These are phyloP conservation scores for Crepidotus variabilis DNA, from an alignment of 768 basidiomycete species.

Conservation along the genomic window DNA sequence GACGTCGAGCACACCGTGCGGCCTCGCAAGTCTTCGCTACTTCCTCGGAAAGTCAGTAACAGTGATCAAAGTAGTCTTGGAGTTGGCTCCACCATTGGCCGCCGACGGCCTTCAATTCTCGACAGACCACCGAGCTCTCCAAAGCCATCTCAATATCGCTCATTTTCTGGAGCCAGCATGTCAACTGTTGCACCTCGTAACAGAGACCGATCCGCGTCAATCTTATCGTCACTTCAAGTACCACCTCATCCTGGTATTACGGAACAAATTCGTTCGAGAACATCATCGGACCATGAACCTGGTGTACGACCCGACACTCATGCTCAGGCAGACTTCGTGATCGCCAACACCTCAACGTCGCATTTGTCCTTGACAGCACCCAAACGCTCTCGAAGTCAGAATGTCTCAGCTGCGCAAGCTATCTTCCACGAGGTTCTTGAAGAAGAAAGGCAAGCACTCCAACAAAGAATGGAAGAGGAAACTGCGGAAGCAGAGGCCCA, in stretches of 20 bases:
- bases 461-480: constrained; percentile 52
- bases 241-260: constrained; percentile 15
- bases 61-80: constrained; percentile 23
- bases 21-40: constrained; percentile 36
- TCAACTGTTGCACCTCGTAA: constrained; percentile 4
- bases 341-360: constrained; percentile 30
- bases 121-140: constrained; percentile 17
- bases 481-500: constrained; percentile 37
- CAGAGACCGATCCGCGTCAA: constrained; percentile 32
- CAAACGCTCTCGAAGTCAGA: constrained; percentile 28
- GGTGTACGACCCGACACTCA: constrained; percentile 38
- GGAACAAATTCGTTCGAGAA: constrained; percentile 18
- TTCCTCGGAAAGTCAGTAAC: constrained; percentile 35
- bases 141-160: constrained; percentile 17
- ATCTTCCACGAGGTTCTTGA: constrained; percentile 66
- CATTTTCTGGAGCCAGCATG: constrained; percentile 25
- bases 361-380: constrained; percentile 27
- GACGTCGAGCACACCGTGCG: constrained; percentile 41
- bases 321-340: constrained; percentile 40
- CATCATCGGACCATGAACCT: constrained; percentile 28
- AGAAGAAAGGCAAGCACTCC: constrained; percentile 60
- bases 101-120: constrained; percentile 26
- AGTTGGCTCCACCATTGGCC: constrained; percentile 15
- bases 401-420: constrained; percentile 58
- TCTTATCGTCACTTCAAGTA: constrained; percentile 31